Base-by-base conservation (phyloP, 192 early-diverging fungal species). In the Dispira simplex region DNA sequence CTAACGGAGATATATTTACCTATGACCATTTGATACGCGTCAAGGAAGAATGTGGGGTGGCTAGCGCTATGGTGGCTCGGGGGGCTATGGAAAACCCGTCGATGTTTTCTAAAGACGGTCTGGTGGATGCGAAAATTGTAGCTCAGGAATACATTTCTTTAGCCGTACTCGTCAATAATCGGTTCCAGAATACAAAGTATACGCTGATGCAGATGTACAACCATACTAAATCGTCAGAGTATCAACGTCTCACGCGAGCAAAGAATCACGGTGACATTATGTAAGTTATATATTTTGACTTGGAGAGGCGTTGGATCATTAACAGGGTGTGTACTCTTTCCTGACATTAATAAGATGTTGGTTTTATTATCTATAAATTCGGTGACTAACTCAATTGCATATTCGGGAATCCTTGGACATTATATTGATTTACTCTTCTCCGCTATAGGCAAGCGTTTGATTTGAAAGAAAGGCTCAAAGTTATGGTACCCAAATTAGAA, bases 161-260 rank as follows among this genome's bases (percentile, higher is more conserved):
- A 58, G 84, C 85, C 32, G 70, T 93, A 25, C 69, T 75, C 27
- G 76, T 81, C 16, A 77, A 88, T 57, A 94, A 91, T 68, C 65
- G 79, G 9, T 91, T 79, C 69, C 71, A 82, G 51, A 96, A 95
- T 77, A 83, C 89, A 67, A 98, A 98, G 75, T 98, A 96, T 77
- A 81, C 83, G 1, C 63, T 95, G 26, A 68, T 96, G 78, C 84
- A 89, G 62, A 95, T 98, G 87, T 82, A 89, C 62, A 75, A 79
- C 6, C 75, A 84, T 39, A 71, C 79, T n/a, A 81, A 79, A 64
- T 74, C 78, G 13, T 58, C 73, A 0, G 54, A 70, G 28, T 87
- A 80, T 62, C 25, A 46, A 25, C 52, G 52, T 18, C 68, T 87
- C 32, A 73, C 73, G 11, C 55, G 68, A 2, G 60, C 84, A 20